Base-by-base conservation (phyloP, 73 alveolate genomes). In the Blepharisma stoltei region DNA sequence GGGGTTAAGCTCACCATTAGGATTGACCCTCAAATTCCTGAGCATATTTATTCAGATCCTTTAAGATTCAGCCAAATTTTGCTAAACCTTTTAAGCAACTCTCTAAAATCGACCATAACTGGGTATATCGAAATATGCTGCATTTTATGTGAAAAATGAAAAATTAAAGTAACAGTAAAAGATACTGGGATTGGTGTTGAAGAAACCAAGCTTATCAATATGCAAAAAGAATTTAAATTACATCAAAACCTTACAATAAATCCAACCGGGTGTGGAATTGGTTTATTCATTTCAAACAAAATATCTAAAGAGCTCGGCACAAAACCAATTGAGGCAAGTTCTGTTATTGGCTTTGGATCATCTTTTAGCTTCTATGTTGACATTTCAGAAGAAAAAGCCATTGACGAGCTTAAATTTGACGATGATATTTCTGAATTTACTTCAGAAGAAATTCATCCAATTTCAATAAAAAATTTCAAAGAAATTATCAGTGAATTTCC, bases 91-190 rank as follows among this genome's bases (percentile, higher is more conserved):
- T 45, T 84, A 18, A 23, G 78, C 25, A 84, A 84, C 21, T 69
- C 92, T 0, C 27, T 80, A 6, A 84, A 84, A 44, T 84, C 70
- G 49, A 84, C 92, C 8, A 6, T 45, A 7, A 45, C 70, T 68
- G 92, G 92, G 0, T 52, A 21, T 14, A 81, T 84, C 1, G 66
- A 14, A 14, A 11, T 52, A 32, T 52, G 66, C n/a, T 14, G 66
- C 66, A 14, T 52, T 52, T 52, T 52, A 52, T 52, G n/a, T 20
- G n/a, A 2, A 20, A 14, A 52, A 52, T 0, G 41, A 32, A 52
- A 11, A 14, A 11, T 52, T 14, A 52, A 4, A 52, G 23, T 52
- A 14, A 52, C n/a, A 52, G n/a, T 11, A 14, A 52, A 14, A 52
- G 66, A 52, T 52, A 52, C 66, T 14, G 66, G 66, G 4, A 52